phyloP scores from a whole-genome alignment of 441 rosid species.

The Gossypium schwendimanii region DNA sequence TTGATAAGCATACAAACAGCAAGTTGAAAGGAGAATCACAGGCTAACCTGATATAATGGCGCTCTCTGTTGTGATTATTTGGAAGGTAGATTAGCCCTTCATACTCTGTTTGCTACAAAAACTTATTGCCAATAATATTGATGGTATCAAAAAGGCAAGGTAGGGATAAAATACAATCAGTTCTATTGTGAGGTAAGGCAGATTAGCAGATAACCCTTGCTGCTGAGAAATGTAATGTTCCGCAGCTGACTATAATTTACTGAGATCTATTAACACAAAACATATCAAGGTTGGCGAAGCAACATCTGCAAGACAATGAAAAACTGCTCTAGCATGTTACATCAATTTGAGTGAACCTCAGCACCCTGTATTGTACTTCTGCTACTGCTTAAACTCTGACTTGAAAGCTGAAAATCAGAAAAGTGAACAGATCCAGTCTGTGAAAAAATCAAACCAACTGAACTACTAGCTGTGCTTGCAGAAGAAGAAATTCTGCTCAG shows the following conservation, averaged over 20 bases:
- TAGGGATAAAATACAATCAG: slow-evolving; percentile 14
- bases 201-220: slow-evolving; percentile 25
- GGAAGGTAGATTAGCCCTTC: slow-evolving; percentile 2
- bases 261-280: slow-evolving; percentile 21
- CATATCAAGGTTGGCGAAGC: slow-evolving; percentile 20
- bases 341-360: slow-evolving; percentile 60
- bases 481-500: slow-evolving; percentile 53
- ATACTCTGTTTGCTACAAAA: slow-evolving; percentile 16
- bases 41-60: slow-evolving; percentile 9
- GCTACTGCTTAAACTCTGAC: slow-evolving; percentile 59
- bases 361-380: slow-evolving; percentile 62
- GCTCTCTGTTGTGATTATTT: slow-evolving; percentile 26
- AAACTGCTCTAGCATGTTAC: slow-evolving; percentile 12
- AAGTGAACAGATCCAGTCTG: slow-evolving; percentile 61
- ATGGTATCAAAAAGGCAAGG: background rate
- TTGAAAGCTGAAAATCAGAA: slow-evolving; percentile 63
- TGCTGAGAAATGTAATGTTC: slow-evolving; percentile 20
- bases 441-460: slow-evolving; percentile 72
- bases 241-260: slow-evolving; percentile 36
- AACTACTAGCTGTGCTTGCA: slow-evolving; percentile 60
- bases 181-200: slow-evolving; percentile 26
- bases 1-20: background rate
- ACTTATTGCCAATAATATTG: slow-evolving; percentile 25
- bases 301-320: slow-evolving; percentile 14
- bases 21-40: background rate